Evolutionary conservation across 345 rosid genomes (phyloP), one percentile per base, ranked within the genome.

Genomic region (Brassica napus): DNA sequence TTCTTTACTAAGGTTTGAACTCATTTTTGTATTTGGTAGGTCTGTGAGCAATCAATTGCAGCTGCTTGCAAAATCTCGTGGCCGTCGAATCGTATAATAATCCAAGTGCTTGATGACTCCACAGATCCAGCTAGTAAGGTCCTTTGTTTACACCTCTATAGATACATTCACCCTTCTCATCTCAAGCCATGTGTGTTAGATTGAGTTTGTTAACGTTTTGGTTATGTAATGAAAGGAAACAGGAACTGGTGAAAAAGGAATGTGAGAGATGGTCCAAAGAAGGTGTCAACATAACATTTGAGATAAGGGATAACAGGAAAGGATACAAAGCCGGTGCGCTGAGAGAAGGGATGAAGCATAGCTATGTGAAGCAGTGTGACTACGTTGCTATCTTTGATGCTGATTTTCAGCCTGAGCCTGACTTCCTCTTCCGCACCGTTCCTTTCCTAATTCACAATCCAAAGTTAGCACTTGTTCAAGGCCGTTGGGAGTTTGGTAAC

Each of bases 91-190:
- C 80, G 91, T 49, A 71, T 89, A 71, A 83, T 89, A 49, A 84
- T 89, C 39, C 93, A 89, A 84, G 89, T 89, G 66, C 87, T 89
- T 52, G 93, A 89, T 75, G 93, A 89, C 39, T 89, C 93, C 11
- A 89, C 91, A 2, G 88, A 87, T 78, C 88, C 86, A 35, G 75
- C 86, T 44, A 84, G 86, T 75, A 89, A 89, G 91, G 92, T 89
- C 80, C 77, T 80, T 70, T 70, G 79, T 69, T 64, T 55, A 75
- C 79, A 80, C 79, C 71, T 80, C 83, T 69, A 63, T 5, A 18
- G 60, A 69, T 11, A 69, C 67, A 1, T 74, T 62, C 49, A 6
- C 44, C 58, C 63, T 69, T 74, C 35, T 54, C 67, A 24, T 61
- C 47, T 60, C 59, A 49, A 58, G 44, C 65, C 30, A 2, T 62